phyloP scores from a whole-genome alignment of 2,329 filamentous ascomycete genomes.

The Neonectria sp. region DNA sequence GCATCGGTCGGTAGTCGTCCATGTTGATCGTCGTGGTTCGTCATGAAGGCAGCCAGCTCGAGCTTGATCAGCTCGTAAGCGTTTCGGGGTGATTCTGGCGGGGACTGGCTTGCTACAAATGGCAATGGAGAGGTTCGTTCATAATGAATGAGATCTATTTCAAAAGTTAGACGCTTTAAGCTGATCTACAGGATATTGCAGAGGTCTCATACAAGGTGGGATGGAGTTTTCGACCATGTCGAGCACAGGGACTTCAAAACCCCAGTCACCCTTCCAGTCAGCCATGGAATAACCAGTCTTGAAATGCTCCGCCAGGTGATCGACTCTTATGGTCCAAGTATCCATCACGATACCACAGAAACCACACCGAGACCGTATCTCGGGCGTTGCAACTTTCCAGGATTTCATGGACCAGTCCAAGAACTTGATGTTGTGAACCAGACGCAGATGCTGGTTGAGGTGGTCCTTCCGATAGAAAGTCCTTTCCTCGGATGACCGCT shows the following conservation, averaged over 20 bases:
- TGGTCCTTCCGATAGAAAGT: constrained; percentile 79
- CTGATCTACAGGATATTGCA: constrained; percentile 55
- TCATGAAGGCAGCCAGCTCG: constrained; percentile 68
- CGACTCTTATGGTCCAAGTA: constrained; percentile 72
- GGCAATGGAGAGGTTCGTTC: constrained; percentile 72
- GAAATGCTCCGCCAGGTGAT: constrained; percentile 78
- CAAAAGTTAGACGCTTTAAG: constrained; percentile 59
- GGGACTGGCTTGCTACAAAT: constrained; percentile 62
- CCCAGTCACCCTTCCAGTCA: constrained; percentile 80
- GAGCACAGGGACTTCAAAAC: constrained; percentile 73
- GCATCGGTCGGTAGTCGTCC: constrained; percentile 63
- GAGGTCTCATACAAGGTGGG: constrained; percentile 71
- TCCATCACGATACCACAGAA: constrained; percentile 76
- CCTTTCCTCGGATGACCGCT: constrained; percentile 73
- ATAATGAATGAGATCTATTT: constrained; percentile 74
- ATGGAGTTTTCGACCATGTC: constrained; percentile 78
- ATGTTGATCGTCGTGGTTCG: constrained; percentile 60
- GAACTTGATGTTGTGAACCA: constrained; percentile 75
- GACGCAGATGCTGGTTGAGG: constrained; percentile 74
- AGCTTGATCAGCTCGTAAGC: constrained; percentile 75
- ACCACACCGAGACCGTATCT: constrained; percentile 75
- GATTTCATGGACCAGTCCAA: constrained; percentile 75
- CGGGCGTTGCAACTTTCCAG: constrained; percentile 73
- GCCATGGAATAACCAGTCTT: constrained; percentile 77
- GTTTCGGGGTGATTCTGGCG: constrained; percentile 65